phyloP scores from a whole-genome alignment of 2,329 filamentous ascomycete species.

The Penicillium sp. region DNA sequence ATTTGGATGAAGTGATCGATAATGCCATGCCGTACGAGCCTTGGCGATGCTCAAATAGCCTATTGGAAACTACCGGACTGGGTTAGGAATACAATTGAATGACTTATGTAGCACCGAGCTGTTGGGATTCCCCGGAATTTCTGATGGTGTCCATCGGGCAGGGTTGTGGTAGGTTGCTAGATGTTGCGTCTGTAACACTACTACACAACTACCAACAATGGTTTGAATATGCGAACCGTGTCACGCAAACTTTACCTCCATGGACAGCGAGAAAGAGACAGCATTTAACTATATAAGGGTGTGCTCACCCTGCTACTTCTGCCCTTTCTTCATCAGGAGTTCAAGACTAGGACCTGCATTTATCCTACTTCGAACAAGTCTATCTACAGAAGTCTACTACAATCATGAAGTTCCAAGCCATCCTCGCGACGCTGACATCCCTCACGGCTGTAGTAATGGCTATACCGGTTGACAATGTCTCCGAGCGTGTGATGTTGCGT shows the following conservation, averaged over 20 bases:
- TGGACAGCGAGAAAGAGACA: neutral
- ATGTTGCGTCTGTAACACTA: neutral
- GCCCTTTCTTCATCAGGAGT: neutral
- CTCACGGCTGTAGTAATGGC: constrained; percentile 9
- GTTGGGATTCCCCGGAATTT: too few relatives aligned
- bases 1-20: too few relatives aligned
- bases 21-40: neutral
- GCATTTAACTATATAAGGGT: neutral
- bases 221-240: neutral
- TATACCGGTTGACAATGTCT: neutral
- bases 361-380: neutral
- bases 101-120: too few relatives aligned
- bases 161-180: neutral
- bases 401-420: constrained; percentile 16
- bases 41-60: neutral
- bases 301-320: neutral
- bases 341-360: neutral
- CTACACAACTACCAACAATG: neutral
- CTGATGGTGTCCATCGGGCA: too few relatives aligned
- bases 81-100: too few relatives aligned
- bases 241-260: neutral
- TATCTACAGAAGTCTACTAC: neutral
- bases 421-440: constrained; percentile 10
- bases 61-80: neutral
- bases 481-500: constrained; percentile 1